Evolutionary conservation across 2,329 filamentous ascomycete genomes (phyloP), one percentile per base, ranked within the genome.

Genomic region (Sarocladium oryzae): DNA sequence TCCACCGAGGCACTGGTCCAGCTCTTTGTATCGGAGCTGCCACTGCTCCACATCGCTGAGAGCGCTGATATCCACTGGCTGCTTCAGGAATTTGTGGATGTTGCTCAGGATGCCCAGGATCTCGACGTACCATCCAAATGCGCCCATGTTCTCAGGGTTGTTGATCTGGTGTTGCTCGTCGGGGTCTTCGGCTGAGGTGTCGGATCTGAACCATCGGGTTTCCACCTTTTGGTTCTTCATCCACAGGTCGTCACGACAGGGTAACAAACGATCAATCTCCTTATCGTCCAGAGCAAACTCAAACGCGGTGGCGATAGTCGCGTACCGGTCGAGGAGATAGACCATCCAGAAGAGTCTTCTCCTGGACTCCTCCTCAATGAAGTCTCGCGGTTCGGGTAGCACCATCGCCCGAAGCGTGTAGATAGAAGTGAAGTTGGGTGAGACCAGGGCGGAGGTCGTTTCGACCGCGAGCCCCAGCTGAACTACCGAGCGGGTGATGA

Each of bases 321-420:
- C 89, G 63, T 95, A 96, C 48, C 91, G 79, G 64, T 96, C 91
- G 5, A 96, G 76, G 11, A 96, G 71, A 62, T 95, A 96, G 10
- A 95, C 84, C 84, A 95, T 92, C 91, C 91, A 96, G 66, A 96
- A 95, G 1, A 96, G 73, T 23, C 91, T 77, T 24, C 91, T 79
- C 24, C 90, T 77, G 37, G 88, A 87, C 66, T 96, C 91, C 55
- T 96, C 91, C 63, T 96, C 90, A 52, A 95, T 86, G 66, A 91
- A 96, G 55, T 89, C 87, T 49, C 82, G 84, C 0, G 91, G 80
- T 54, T 95, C 89, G 0, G 89, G 87, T 0, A 96, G 73, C 2
- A 92, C 84, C 72, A 91, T 91, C 15, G 90, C 89, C 51, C 90
- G 79, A 40, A 95, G 72, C 0, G 90, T 96, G 63, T 95, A 95